Conservation (phyloP, 2,329 filamentous ascomycete genomes). For the Ophiostoma quercus region DNA sequence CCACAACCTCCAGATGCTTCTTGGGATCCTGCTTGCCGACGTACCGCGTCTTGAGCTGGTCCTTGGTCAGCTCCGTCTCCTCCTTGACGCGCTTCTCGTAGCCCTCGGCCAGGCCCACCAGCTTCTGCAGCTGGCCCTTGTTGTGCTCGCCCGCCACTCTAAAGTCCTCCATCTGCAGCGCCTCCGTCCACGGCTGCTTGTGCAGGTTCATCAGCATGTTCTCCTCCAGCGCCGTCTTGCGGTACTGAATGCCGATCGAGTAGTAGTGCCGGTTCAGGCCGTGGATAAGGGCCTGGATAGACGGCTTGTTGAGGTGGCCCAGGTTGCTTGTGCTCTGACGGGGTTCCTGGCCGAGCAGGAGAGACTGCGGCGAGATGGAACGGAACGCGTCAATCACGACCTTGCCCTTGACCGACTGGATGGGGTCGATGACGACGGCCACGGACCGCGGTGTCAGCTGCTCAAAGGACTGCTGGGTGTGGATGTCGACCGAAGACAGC, state of each 20-base stretch:
- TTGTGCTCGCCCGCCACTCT: constrained; percentile 76
- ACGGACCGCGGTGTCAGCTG: constrained; percentile 95
- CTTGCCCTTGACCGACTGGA: constrained; percentile 99
- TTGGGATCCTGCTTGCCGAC: constrained; percentile 98
- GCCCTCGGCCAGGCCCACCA: constrained; percentile 85
- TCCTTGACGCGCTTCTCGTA: constrained; percentile 99
- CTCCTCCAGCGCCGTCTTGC: constrained; percentile 95
- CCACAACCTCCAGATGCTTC: constrained; percentile 97
- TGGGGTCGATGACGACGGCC: constrained; percentile 95
- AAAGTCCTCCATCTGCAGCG: constrained; percentile 95
- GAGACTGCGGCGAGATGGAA: constrained; percentile 92
- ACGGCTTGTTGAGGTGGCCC: constrained; percentile 97
- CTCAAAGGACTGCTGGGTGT: constrained; percentile 99
- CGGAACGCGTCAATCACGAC: constrained; percentile 99
- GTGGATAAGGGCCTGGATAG: constrained; percentile 98
- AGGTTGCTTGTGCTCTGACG: constrained; percentile 97
- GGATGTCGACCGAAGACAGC: constrained; percentile 98
- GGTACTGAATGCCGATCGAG: constrained; percentile 96
- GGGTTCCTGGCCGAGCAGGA: constrained; percentile 97
- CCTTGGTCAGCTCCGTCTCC: constrained; percentile 93
- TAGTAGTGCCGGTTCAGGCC: constrained; percentile 98
- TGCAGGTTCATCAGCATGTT: constrained; percentile 99
- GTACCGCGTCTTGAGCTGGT: constrained; percentile 97
- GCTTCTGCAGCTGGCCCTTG: constrained; percentile 78
- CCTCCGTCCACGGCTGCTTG: constrained; percentile 99